Evolutionary conservation across 768 basidiomycete genomes (phyloP).

Genomic region (Sarcodon aspratus): DNA sequence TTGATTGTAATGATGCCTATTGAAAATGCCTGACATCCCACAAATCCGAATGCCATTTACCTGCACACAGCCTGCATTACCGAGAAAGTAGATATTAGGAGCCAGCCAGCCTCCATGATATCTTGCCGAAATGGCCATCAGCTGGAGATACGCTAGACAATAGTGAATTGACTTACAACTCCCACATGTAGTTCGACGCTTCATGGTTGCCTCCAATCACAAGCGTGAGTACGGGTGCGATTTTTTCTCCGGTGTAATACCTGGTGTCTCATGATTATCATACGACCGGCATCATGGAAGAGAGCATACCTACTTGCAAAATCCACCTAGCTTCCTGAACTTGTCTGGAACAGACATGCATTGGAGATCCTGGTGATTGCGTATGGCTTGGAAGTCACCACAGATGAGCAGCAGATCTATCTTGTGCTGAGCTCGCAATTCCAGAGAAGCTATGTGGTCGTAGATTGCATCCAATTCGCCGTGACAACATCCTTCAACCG

Average conservation of each 20-base stretch:
- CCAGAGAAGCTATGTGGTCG: slow-evolving; percentile 49
- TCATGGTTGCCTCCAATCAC: slow-evolving; percentile 98
- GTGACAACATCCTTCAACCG: slow-evolving; percentile 92
- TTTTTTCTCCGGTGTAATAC: slow-evolving; percentile 78
- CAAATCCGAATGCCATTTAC: slow-evolving; percentile 84
- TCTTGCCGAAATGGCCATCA: slow-evolving; percentile 24
- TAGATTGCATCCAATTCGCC: slow-evolving; percentile 89
- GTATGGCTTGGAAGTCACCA: slow-evolving; percentile 91
- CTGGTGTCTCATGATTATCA: slow-evolving; percentile 22
- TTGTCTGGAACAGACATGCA: slow-evolving; percentile 90
- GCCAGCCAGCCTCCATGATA: slow-evolving; percentile 98
- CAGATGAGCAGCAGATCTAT: slow-evolving; percentile 87
- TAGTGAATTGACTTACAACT: slow-evolving; percentile 47
- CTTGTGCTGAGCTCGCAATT: slow-evolving; percentile 47
- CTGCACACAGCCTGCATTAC: slow-evolving; percentile 79
- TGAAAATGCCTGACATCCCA: slow-evolving; percentile 90
- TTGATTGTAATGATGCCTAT: slow-evolving; percentile 55
- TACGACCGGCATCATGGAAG: not conserved
- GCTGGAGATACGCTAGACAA: slow-evolving; percentile 1
- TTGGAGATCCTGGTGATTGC: slow-evolving; percentile 75
- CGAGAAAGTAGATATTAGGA: slow-evolving; percentile 93
- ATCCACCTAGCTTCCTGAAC: slow-evolving; percentile 75
- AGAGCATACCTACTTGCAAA: slow-evolving; percentile 51
- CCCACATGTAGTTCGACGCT: slow-evolving; percentile 94
- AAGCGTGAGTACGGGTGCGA: slow-evolving; percentile 81